phyloP scores from a whole-genome alignment of 148 eudicot species.

The Vaccinium myrtillus region DNA sequence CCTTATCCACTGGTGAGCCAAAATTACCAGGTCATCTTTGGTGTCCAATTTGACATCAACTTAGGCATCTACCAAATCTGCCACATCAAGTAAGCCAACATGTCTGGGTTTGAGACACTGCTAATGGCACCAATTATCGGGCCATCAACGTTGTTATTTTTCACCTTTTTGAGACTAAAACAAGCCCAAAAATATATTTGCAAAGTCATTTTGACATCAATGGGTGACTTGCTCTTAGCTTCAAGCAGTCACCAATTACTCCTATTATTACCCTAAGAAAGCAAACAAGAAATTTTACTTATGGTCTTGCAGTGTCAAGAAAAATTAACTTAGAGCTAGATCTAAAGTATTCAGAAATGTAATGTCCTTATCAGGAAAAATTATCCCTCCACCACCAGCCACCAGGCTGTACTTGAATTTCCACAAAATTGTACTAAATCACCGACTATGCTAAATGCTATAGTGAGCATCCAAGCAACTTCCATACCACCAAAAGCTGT shows the following conservation, averaged over 20 bases:
- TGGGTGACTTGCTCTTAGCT: no score
- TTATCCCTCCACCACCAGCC: background rate
- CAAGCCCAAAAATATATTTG: no score
- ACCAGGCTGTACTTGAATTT: background rate
- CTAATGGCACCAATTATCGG: no score
- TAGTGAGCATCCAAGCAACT: slow-evolving; percentile 6
- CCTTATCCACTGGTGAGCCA: no score
- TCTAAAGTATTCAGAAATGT: background rate
- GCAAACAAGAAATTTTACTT: background rate
- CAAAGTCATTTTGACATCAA: no score
- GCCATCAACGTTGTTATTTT: no score
- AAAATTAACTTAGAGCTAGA: background rate
- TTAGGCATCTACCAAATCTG: no score
- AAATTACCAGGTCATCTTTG: no score
- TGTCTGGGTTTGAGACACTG: no score
- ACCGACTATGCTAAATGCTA: background rate
- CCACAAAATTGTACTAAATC: background rate
- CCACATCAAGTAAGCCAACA: no score
- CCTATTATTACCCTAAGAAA: background rate
- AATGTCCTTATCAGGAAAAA: background rate
- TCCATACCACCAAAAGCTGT: background rate
- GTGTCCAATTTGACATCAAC: no score
- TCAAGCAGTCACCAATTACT: background rate
- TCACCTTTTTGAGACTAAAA: no score
- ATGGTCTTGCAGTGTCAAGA: background rate